A percentile compares a stretch with the other conserved stretches of the same genome.
These are phyloP conservation scores for Aphanomyces invadans DNA, from an alignment of 352 stramenopile genomes.

Conservation along the genomic window DNA sequence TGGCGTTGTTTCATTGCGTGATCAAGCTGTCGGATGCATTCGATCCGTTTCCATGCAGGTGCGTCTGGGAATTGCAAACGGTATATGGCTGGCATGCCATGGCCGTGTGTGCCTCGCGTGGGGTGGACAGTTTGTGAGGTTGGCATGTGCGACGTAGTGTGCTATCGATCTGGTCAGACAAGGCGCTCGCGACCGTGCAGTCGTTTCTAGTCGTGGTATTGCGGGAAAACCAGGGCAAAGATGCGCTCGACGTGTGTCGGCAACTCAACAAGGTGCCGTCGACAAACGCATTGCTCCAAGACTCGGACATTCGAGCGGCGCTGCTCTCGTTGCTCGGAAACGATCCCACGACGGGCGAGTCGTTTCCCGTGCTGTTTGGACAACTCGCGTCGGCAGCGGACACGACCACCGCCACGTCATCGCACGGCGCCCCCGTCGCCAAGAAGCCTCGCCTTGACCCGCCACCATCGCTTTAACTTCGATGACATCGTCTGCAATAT, in stretches of 20 bases:
- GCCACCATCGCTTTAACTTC: too few relatives aligned
- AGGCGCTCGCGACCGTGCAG: conserved; percentile 28
- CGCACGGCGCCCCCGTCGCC: too few relatives aligned
- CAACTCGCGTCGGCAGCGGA: background rate
- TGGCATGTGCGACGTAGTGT: conserved; percentile 26
- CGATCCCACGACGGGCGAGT: background rate
- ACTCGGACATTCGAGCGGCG: background rate
- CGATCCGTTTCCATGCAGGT: conserved; percentile 50
- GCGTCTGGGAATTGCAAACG: too few relatives aligned
- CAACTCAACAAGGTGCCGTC: conserved; percentile 19
- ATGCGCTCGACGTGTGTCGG: conserved; percentile 3
- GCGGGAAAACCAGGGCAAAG: conserved; percentile 28
- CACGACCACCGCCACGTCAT: too few relatives aligned
- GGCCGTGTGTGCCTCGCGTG: too few relatives aligned
- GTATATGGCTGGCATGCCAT: too few relatives aligned
- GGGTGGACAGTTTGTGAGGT: too few relatives aligned
- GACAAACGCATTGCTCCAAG: background rate
- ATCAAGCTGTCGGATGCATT: conserved; percentile 61
- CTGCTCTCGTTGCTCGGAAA: background rate
- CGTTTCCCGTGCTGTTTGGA: background rate
- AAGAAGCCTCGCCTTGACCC: too few relatives aligned
- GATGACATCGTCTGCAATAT: too few relatives aligned
- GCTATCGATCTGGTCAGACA: conserved; percentile 61
- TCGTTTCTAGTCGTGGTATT: conserved; percentile 48
- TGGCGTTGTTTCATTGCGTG: conserved; percentile 58